Base-by-base conservation (phyloP, 2,329 filamentous ascomycete species). In the Fusarium proliferatum region DNA sequence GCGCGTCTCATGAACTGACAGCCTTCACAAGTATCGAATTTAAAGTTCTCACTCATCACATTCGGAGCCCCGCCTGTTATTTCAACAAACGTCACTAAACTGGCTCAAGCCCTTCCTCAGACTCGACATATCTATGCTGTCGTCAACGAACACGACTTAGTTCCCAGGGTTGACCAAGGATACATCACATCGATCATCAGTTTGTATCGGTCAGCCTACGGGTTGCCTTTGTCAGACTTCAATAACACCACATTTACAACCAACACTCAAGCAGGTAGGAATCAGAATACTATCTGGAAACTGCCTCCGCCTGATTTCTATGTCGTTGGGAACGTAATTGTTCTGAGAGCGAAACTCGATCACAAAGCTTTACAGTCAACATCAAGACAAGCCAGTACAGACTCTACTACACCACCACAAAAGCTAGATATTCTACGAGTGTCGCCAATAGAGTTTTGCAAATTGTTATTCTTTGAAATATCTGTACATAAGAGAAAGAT, bases 121-220 rank as follows among this genome's bases (percentile, higher is more conserved):
- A 67, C 71, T 9, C 67, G 48, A 0, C 64, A 71, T 5, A 15
- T 66, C 3, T 43, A 71, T 2, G 71, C 75, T 2, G 55, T 76
- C 6, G 72, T 76, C 8, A 78, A 78, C 45, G 76, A 78, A 43
- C 72, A 72, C 43, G 76, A 78, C 15, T 60, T 78, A 15, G 75
- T 77, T 8, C 65, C 75, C 1, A 65, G 75, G 26, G 61, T 75
- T 2, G 76, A 78, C 8, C 53, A 55, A 51, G 17, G 59, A 6
- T 78, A 78, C 8, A 65, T 76, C 12, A 60, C 66, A 16, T 77
- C 74, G 0, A 60, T 78, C 17, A 66, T 78, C 13, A 64, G 69
- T 26, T 41, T 78, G 6, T 78, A 77, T 21, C 45, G 76, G 11
- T 53, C 72, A 5, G 60, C 63, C 8, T 74, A 76, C 26, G 75